Conservation (phyloP, 257 asterid species). For the Nicotiana noctiflora region DNA sequence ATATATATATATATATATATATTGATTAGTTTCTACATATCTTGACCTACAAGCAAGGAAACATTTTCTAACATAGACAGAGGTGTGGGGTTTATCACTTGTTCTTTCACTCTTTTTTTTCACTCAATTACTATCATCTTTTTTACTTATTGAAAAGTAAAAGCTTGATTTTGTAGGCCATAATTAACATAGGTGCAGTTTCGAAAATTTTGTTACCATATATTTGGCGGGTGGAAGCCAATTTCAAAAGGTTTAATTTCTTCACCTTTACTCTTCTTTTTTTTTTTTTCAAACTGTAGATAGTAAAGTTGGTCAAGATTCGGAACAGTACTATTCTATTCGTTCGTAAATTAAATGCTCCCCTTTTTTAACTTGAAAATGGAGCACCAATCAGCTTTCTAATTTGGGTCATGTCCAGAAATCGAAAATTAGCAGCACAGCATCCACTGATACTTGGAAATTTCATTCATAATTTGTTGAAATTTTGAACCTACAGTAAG, state of each 20-base stretch:
- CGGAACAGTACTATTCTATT: background rate
- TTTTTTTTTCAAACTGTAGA: background rate
- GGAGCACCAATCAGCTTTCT: background rate
- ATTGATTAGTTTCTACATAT: conserved; percentile 11
- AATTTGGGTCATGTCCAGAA: background rate
- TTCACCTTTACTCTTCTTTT: background rate
- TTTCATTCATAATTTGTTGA: no score
- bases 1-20: no score
- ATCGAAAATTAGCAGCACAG: no score
- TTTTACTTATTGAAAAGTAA: conserved; percentile 43
- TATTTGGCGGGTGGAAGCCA: conserved; percentile 35
- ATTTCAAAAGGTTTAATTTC: conserved; percentile 8
- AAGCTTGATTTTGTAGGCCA: conserved; percentile 52
- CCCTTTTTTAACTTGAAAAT: background rate
- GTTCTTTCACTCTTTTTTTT: conserved; percentile 39
- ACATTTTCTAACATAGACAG: conserved; percentile 12
- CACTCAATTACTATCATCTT: conserved; percentile 26
- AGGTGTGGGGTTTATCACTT: conserved; percentile 11
- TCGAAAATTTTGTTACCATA: conserved; percentile 24
- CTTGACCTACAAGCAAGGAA: conserved; percentile 54
- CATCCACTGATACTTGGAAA: no score
- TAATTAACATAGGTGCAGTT: background rate
- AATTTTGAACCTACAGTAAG: no score
- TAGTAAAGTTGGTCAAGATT: background rate
- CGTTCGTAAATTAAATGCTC: conserved; percentile 1